These are phyloP conservation scores for Saccharomyces kudriavzevii DNA, from an alignment of 805 yeast species.

Conservation along the genomic window DNA sequence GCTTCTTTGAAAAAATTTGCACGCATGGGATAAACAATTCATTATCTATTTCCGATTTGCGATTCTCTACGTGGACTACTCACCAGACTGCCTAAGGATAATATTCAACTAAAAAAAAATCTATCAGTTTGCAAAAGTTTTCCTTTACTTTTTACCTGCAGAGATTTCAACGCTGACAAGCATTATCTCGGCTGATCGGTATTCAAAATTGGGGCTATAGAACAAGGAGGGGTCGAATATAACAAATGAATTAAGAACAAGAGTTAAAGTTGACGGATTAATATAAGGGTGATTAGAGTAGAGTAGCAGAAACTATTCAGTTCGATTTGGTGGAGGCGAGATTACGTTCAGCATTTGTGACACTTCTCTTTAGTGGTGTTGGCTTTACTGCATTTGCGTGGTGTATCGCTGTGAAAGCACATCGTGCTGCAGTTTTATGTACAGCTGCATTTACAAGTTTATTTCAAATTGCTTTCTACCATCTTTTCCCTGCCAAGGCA, in stretches of 20 bases:
- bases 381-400: constrained; percentile 58
- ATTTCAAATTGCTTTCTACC: constrained; percentile 51
- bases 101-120: constrained; percentile 39
- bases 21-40: constrained; percentile 38
- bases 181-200: constrained; percentile 48
- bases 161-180: constrained; percentile 62
- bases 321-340: constrained; percentile 51
- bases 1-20: constrained; percentile 39
- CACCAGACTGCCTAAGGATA: constrained; percentile 54
- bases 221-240: constrained; percentile 14
- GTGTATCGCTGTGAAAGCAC: constrained; percentile 47
- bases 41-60: constrained; percentile 51
- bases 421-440: constrained; percentile 49
- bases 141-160: constrained; percentile 67
- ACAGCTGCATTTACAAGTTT: constrained; percentile 49
- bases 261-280: constrained; percentile 12
- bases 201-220: constrained; percentile 41
- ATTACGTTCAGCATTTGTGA: constrained; percentile 37
- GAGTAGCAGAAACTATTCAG: constrained; percentile 15
- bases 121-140: constrained; percentile 51
- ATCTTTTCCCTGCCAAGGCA: constrained; percentile 58
- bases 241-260: constrained; percentile 16
- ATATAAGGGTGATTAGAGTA: constrained; percentile 11
- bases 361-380: constrained; percentile 34
- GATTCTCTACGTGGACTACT: constrained; percentile 64